These are phyloP conservation scores for Adansonia grandidieri DNA, from an alignment of 441 rosid genomes.

Conservation along the genomic window DNA sequence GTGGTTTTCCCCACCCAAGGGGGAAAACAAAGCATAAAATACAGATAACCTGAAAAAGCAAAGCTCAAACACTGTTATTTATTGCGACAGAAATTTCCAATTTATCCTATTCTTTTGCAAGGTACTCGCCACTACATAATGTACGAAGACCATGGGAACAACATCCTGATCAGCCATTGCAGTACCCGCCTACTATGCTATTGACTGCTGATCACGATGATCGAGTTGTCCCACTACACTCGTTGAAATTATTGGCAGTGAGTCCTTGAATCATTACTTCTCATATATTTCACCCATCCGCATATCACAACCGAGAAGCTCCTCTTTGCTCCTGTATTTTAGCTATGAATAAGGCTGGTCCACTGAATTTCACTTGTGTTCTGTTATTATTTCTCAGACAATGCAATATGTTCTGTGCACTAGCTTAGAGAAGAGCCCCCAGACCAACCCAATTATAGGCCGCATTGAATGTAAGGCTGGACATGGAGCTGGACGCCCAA, in stretches of 20 bases:
- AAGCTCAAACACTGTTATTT: neutral
- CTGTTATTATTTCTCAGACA: slow-evolving; percentile 52
- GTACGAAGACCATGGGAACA: slow-evolving; percentile 91
- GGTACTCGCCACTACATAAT: slow-evolving; percentile 96
- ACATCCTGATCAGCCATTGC: slow-evolving; percentile 41
- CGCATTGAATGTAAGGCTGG: slow-evolving; percentile 93
- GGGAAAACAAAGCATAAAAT: neutral
- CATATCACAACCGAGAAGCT: neutral
- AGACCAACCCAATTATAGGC: slow-evolving; percentile 83
- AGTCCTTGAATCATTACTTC: slow-evolving; percentile 36
- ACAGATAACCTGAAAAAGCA: neutral
- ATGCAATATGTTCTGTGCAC: slow-evolving; percentile 73
- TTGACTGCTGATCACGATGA: slow-evolving; percentile 98
- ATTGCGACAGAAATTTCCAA: neutral
- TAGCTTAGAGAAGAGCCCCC: slow-evolving; percentile 83
- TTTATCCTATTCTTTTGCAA: slow-evolving; percentile 23
- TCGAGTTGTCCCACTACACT: slow-evolving; percentile 91
- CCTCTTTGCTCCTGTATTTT: neutral
- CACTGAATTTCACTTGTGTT: neutral
- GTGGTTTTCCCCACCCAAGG: neutral
- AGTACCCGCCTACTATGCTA: slow-evolving; percentile 92
- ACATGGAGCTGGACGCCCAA: slow-evolving; percentile 91
- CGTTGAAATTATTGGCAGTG: slow-evolving; percentile 86
- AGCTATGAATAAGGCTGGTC: neutral
- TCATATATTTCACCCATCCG: neutral